Evolutionary conservation across 768 basidiomycete species (phyloP).

Genomic region (Porphyrellus cyaneotinctus): DNA sequence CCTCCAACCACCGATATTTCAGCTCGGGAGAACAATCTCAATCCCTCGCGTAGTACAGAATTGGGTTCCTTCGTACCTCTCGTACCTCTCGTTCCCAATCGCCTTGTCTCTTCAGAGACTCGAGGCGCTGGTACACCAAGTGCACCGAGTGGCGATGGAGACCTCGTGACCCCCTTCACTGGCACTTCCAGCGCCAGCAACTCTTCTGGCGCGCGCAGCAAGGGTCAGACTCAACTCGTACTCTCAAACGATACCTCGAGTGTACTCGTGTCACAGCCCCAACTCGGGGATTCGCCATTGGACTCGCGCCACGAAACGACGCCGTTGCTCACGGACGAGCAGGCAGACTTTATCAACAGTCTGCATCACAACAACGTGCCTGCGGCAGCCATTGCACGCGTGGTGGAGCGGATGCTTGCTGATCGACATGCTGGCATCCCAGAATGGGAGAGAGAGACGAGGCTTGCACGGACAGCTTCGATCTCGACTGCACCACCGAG

Average conservation of each 20-base stretch:
- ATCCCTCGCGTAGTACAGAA: neutral
- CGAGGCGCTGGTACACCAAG: neutral
- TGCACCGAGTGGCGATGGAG: neutral
- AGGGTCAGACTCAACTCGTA: neutral
- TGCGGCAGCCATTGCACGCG: constrained; percentile 21
- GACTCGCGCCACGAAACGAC: constrained; percentile 1
- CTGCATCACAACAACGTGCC: constrained; percentile 22
- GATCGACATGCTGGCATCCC: constrained; percentile 16
- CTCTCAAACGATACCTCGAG: constrained; percentile 2
- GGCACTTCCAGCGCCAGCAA: neutral
- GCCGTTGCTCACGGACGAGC: constrained; percentile 20
- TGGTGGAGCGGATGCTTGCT: constrained; percentile 23
- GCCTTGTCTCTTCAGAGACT: neutral
- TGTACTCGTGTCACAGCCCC: neutral
- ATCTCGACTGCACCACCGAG: constrained; percentile 15
- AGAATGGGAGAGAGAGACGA: constrained; percentile 22
- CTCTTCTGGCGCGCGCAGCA: neutral
- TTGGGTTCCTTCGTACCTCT: neutral
- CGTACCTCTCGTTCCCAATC: constrained; percentile 11
- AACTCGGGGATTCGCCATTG: neutral
- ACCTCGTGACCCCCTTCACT: constrained; percentile 7
- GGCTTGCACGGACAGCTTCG: constrained; percentile 14
- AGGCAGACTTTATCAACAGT: constrained; percentile 24
- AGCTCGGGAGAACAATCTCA: neutral
- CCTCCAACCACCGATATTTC: neutral